These are phyloP conservation scores for Pistacia vera DNA, from an alignment of 345 rosid species.

Conservation along the genomic window DNA sequence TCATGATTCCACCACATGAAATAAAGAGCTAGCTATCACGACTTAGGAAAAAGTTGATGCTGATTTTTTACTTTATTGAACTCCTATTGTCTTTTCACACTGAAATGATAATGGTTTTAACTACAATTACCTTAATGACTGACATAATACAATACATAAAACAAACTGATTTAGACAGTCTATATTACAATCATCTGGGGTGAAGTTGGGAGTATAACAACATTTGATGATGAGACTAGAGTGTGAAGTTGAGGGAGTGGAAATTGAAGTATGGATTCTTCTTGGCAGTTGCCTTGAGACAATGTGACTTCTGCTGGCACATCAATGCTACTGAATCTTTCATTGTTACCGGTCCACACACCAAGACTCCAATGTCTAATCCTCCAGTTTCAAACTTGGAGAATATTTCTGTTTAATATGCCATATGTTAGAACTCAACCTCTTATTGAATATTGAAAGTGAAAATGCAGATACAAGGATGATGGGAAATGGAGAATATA, in stretches of 20 bases:
- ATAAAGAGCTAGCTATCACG: background rate
- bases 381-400: constrained; percentile 52
- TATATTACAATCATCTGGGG: background rate
- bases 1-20: background rate
- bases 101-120: background rate
- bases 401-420: constrained; percentile 49
- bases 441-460: background rate
- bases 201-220: background rate
- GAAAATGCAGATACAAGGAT: background rate
- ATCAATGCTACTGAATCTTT: constrained; percentile 60
- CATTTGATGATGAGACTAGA: constrained; percentile 21
- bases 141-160: background rate
- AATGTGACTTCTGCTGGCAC: constrained; percentile 39
- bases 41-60: background rate
- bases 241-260: constrained; percentile 64
- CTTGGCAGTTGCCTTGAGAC: constrained; percentile 23
- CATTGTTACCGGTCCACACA: constrained; percentile 84
- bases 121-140: background rate
- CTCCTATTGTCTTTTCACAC: background rate
- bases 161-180: background rate
- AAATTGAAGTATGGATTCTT: constrained; percentile 43
- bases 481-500: background rate
- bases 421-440: background rate
- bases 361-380: constrained; percentile 63
- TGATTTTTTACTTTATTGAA: background rate